Evolutionary conservation across 176 grass and related monocot genomes (phyloP), one percentile per base, ranked within the genome.

Genomic region (Puccinellia tenuiflora): DNA sequence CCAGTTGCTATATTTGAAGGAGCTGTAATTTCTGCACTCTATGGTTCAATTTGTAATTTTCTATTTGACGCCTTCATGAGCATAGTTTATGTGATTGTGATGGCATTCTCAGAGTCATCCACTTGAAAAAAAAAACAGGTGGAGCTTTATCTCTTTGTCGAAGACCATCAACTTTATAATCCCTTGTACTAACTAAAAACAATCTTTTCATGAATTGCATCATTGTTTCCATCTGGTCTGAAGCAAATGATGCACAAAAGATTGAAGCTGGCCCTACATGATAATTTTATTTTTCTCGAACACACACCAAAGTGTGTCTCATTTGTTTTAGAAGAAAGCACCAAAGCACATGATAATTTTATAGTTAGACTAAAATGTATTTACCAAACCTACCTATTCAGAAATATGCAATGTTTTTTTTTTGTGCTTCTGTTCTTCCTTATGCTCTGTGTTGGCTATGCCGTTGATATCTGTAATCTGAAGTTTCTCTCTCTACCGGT

Each of bases 401-500:
- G 71, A 67, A 34, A 53, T 85, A 60, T 22, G 61, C 6, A 50
- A 20, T 60, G 22, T 39, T 61, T 63, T 63, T 3, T 64, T 50
- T 72, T 28, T 17, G n/a, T 79, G 18, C 53, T 66, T 74, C 1
- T 90, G 30, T 59, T 83, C 35, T 76, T 13, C 34, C 65, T 18
- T 76, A 45, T 76, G 34, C 38, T 76, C 42, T 76, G 56, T 73
- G 40, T 55, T 29, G 17, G 72, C 3, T 67, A 65, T 68, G 35
- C 31, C 60, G 16, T 83, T 83, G 18, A 74, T 15, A 48, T 56
- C 11, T 83, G 55, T 48, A 79, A 74, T 83, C 37, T 90, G 73
- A 90, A 83, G 20, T 75, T 65, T 42, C 18, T 38, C 81, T 63
- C 25, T 73, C 18, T 86, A 46, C 90, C 91, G 25, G 46, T 73